These are phyloP conservation scores for Lichtheimia ramosa DNA, from an alignment of 371 early-diverging fungal genomes.

Conservation along the genomic window DNA sequence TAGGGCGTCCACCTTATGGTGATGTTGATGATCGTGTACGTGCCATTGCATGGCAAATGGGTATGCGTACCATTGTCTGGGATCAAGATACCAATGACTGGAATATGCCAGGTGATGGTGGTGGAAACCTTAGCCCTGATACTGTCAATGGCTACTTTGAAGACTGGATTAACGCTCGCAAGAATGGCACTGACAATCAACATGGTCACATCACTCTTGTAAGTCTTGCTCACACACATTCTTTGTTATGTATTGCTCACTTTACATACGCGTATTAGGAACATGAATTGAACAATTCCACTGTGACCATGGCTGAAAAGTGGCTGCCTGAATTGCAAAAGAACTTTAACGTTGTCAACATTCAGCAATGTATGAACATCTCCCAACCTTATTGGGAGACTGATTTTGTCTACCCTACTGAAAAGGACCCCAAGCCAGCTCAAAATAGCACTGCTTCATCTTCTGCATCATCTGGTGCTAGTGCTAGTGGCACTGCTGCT, in stretches of 20 bases:
- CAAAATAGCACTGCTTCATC: constrained; percentile 15
- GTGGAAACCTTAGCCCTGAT: constrained; percentile 32
- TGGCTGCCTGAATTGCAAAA: constrained; percentile 48
- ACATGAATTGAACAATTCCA: constrained; percentile 50
- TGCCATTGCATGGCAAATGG: constrained; percentile 54
- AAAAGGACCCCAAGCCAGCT: not conserved
- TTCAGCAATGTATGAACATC: constrained; percentile 50
- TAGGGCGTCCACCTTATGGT: constrained; percentile 54
- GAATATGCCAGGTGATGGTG: constrained; percentile 46
- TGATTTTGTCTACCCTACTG: constrained; percentile 36
- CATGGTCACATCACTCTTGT: constrained; percentile 47
- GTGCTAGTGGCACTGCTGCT: constrained; percentile 3
- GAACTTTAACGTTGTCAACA: constrained; percentile 44
- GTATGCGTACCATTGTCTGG: constrained; percentile 46
- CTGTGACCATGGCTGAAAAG: constrained; percentile 46
- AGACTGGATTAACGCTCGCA: constrained; percentile 34
- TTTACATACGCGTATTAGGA: constrained; percentile 5
- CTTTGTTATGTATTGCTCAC: too few relatives aligned
- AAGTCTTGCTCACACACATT: too few relatives aligned
- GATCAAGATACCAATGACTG: constrained; percentile 49
- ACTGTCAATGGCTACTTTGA: constrained; percentile 43
- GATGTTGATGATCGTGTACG: constrained; percentile 60
- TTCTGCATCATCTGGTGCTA: constrained; percentile 11
- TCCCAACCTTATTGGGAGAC: constrained; percentile 53
- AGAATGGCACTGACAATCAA: constrained; percentile 27